Base-by-base conservation (phyloP, 83 land plant species). In the Picea abies region DNA sequence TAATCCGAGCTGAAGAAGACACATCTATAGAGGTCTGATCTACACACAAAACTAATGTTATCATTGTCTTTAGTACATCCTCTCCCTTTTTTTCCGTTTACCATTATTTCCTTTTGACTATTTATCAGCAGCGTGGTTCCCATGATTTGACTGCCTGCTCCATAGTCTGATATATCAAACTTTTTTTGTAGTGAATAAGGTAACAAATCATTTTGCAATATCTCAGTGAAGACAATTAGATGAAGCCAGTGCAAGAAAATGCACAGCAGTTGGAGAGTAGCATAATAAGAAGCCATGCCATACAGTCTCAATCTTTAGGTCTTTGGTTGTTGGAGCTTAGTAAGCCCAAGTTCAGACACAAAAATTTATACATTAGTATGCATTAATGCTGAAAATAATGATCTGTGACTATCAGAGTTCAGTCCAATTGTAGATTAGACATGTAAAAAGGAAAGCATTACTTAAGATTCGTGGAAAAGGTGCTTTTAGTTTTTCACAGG, bases 1-100 rank as follows among this genome's bases (percentile, higher is more conserved):
- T 89, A n/a, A 87, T 89, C 23, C 81, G 89, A 49, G 89, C 90
- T 78, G 86, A 86, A 79, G 84, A 89, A 64, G 78, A 76, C 76
- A 89, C 90, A 44, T 67, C 81, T 58, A 82, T 89, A 60, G 84
- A 89, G 89, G 89, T 87, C 8, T 44, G 39, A 15, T 26, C 49
- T 68, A 16, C 9, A 32, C 84, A 81, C 10, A 58, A 23, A 72
- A 72, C 56, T 41, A 19, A 39, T 37, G 58, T 52, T 6, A 73
- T 80, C 15, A 15, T 23, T 16, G 16, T 4, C 15, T 67, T 23
- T 6, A 62, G 69, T 17, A 8, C 58, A 35, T n/a, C 16, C 10
- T 39, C 16, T 23, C 9, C 41, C 16, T 41, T 32, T 20, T 25
- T 17, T 9, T 76, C 47, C 37, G 35, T 20, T 76, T 37, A 29